Conservation (phyloP, 2,329 filamentous ascomycete genomes). For the Monosporascus sp. region DNA sequence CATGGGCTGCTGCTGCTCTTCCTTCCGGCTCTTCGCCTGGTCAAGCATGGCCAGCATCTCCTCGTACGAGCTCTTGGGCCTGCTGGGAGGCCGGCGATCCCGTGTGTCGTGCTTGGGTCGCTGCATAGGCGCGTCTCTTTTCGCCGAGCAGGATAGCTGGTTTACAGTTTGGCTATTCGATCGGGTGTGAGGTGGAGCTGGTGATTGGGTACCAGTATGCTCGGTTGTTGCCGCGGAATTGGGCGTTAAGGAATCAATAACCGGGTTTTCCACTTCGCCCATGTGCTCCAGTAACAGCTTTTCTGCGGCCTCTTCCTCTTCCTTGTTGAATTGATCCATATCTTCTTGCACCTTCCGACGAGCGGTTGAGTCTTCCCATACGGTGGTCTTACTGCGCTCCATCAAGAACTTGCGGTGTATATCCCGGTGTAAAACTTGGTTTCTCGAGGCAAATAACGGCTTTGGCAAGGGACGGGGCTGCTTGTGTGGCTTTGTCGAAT, state of each 20-base stretch:
- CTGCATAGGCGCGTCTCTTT: conserved; percentile 3
- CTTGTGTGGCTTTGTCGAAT: background rate
- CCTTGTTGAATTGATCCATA: conserved; percentile 14
- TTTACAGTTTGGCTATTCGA: background rate
- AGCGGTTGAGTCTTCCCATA: conserved; percentile 22
- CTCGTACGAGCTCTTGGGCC: conserved; percentile 13
- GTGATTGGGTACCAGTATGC: background rate
- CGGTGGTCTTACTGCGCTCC: conserved; percentile 24
- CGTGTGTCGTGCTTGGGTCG: conserved; percentile 3
- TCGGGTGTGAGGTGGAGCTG: background rate
- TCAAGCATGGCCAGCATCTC: conserved; percentile 13
- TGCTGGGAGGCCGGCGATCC: conserved; percentile 1
- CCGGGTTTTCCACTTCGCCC: background rate
- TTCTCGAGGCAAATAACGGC: conserved; percentile 29
- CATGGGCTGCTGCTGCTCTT: background rate
- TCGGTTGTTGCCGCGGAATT: background rate
- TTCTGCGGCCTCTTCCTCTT: conserved; percentile 15
- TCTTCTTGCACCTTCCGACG: conserved; percentile 15
- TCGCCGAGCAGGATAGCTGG: background rate
- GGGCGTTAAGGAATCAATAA: background rate
- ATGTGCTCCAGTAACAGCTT: conserved; percentile 6
- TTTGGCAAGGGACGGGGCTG: conserved; percentile 20
- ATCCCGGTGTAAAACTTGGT: conserved; percentile 10
- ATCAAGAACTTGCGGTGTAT: conserved; percentile 23
- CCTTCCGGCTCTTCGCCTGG: background rate